Evolutionary conservation across 768 basidiomycete genomes (phyloP).

Genomic region (Daedaleopsis sinensis): DNA sequence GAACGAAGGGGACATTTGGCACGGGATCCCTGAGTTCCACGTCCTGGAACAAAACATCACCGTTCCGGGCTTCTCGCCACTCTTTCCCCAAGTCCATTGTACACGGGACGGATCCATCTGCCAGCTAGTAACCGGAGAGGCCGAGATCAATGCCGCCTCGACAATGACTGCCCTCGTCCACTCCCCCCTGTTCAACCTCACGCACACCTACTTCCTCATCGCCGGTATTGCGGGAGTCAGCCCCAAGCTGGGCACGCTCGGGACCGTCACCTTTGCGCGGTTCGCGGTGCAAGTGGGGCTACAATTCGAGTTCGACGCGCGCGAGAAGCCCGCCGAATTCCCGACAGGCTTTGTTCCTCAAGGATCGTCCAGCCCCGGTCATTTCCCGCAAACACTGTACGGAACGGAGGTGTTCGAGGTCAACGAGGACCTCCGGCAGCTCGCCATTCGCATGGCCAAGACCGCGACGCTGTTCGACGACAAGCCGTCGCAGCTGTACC

Average conservation of each 20-base stretch:
- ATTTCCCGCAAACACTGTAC: slow-evolving; percentile 34
- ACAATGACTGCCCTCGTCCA: slow-evolving; percentile 36
- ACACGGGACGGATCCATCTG: slow-evolving; percentile 38
- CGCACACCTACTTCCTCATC: slow-evolving; percentile 44
- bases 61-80: slow-evolving; percentile 40
- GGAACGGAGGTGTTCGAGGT: slow-evolving; percentile 51
- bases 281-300: slow-evolving; percentile 43
- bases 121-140: slow-evolving; percentile 40
- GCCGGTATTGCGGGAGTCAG: slow-evolving; percentile 45
- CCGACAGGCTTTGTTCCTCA: slow-evolving; percentile 41
- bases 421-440: slow-evolving; percentile 42
- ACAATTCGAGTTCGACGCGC: slow-evolving; percentile 46
- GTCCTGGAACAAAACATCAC: slow-evolving; percentile 39
- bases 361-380: slow-evolving; percentile 32
- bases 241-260: slow-evolving; percentile 41
- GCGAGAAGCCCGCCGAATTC: slow-evolving; percentile 42
- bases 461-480: slow-evolving; percentile 40
- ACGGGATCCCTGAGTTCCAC: slow-evolving; percentile 31
- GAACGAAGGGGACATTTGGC: slow-evolving; percentile 21
- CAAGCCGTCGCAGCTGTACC: slow-evolving; percentile 32
- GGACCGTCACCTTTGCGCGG: slow-evolving; percentile 40
- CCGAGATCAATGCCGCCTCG: slow-evolving; percentile 46
- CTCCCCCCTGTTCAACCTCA: slow-evolving; percentile 39
- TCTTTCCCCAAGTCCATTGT: slow-evolving; percentile 42
- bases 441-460: slow-evolving; percentile 32